Evolutionary conservation across 1,284 basidiomycete genomes (phyloP), one percentile per base, ranked within the genome.

Genomic region (Puccinia horiana): DNA sequence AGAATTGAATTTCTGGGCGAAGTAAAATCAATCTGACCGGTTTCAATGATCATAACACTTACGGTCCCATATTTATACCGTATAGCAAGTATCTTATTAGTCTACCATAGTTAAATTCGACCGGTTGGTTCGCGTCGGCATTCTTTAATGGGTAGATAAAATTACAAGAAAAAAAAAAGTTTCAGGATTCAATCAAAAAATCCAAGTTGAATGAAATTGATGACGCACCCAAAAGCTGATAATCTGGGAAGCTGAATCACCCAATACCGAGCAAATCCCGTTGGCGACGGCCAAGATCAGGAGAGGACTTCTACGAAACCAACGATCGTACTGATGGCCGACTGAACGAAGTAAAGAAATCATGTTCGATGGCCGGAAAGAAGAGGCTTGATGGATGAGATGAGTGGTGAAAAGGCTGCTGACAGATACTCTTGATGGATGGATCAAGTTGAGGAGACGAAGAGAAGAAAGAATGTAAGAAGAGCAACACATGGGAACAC

Each of bases 11-110:
- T 49, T 20, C 11, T 40, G 47, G 40, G n/a, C 32, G 47, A 47
- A 65, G 47, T 56, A 73, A 73, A 73, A 73, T 52, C 49, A 73
- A 73, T 73, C 70, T 73, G 54, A 52, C 70, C 70, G 35, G 52
- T 73, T 73, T 54, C 52, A 56, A 73, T 54, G 23, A 54, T 73
- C 70, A 73, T 73, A 73, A 3, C 63, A 78, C 76, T 52, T 69
- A 78, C 76, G 76, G 76, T 61, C 76, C 76, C 76, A 78, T 78
- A 42, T 78, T 78, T 40, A 78, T 49, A 26, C 76, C 76, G 63
- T 67, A 78, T 26, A 78, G 37, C 35, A 78, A 49, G 63, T 78
- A 78, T 49, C 76, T 49, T 47, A 78, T n/a, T 0, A 78, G 29
- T 37, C 76, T 63, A 3, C 16, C 44, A 56, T 67, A 78, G 37